Percentiles rank a stretch among this genome's conserved stretches.
Conservation (phyloP, 768 basidiomycete genomes). For the Tylopilus vinaceipallidus region DNA sequence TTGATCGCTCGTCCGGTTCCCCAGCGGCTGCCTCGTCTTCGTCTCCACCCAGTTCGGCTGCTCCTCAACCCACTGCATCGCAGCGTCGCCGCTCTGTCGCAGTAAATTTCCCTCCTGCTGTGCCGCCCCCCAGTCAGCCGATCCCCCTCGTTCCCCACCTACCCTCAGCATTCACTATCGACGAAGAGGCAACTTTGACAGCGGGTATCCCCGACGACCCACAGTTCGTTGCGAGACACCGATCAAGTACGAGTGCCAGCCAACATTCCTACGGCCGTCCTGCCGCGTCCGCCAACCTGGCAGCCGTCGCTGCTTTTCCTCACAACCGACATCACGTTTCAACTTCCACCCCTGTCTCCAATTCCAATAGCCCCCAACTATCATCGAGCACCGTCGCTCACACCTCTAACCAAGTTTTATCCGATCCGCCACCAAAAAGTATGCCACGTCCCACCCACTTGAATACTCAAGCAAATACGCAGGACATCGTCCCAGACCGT, state of each 20-base stretch:
- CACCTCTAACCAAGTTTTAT: constrained; percentile 45
- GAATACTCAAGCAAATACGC: constrained; percentile 24
- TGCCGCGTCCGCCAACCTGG: constrained; percentile 47
- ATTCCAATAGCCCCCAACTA: constrained; percentile 28
- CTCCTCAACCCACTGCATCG: constrained; percentile 26
- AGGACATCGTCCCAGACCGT: constrained; percentile 45
- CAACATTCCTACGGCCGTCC: constrained; percentile 33
- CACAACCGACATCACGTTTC: constrained; percentile 44
- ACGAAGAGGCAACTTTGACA: constrained; percentile 20
- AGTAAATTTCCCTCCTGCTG: constrained; percentile 60
- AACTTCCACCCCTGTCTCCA: constrained; percentile 23
- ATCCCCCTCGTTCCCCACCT: constrained; percentile 63
- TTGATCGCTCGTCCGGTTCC: constrained; percentile 22
- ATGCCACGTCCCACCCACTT: constrained; percentile 37
- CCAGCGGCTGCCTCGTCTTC: constrained; percentile 34
- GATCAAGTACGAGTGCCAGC: constrained; percentile 37
- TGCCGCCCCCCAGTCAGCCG: constrained; percentile 70
- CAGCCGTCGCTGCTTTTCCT: constrained; percentile 61
- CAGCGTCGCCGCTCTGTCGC: constrained; percentile 71
- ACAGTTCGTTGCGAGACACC: constrained; percentile 31
- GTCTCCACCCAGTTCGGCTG: constrained; percentile 28
- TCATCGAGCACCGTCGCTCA: constrained; percentile 24
- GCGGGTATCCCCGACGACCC: constrained; percentile 28
- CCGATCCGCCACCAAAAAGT: constrained; percentile 57
- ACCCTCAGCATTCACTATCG: constrained; percentile 15